Evolutionary conservation across 495 filamentous ascomycete species (phyloP), one percentile per base, ranked within the genome.

Genomic region (Thozetella sp.): DNA sequence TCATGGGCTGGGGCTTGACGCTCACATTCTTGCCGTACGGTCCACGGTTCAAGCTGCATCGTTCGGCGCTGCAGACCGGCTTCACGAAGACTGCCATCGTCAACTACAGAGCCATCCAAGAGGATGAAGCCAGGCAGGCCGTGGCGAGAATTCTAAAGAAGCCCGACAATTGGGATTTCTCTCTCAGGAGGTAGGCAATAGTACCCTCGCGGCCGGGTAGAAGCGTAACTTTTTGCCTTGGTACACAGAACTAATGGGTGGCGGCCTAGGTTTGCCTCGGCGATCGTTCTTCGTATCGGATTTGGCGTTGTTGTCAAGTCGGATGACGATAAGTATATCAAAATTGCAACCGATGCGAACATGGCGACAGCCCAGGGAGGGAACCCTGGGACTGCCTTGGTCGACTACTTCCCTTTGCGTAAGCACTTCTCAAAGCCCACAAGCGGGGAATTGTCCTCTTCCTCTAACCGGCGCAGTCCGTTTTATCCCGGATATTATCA

Each of bases 341-440:
- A 80, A 48, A 78, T 81, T 43, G 73, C 78, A 1, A 63, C 68
- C 26, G 78, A 79, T 27, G 78, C 76, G 4, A 68, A 72, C 40
- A 63, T 72, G 56, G 79, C 79, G 0, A 75, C 72, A 0, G 73
- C 70, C 0, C 69, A 80, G 25, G 77, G 78, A 24, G 79, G 80
- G 1, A 70, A 73, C 0, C 76, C 78, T 0, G 80, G 63, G 6
- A 70, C 65, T 9, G 76, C 70, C 2, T 59, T 81, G 10, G 75
- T 81, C 25, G 80, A 83, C 58, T 73, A 71, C 61, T 73, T 81
- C 45, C 79, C 73, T 67, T 22, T 69, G 64, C 11, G 25, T 13
- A 26, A 34, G 20, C 53, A 6, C 54, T 66, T 61, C 11, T 72
- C 63, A 24, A 70, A 64, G 71, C 65, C 59, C 56, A 64, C 50